A percentile compares a stretch with the other conserved stretches of the same genome.
phyloP scores from a whole-genome alignment of 2,329 filamentous ascomycete species.

The Stromatinia cepivora region DNA sequence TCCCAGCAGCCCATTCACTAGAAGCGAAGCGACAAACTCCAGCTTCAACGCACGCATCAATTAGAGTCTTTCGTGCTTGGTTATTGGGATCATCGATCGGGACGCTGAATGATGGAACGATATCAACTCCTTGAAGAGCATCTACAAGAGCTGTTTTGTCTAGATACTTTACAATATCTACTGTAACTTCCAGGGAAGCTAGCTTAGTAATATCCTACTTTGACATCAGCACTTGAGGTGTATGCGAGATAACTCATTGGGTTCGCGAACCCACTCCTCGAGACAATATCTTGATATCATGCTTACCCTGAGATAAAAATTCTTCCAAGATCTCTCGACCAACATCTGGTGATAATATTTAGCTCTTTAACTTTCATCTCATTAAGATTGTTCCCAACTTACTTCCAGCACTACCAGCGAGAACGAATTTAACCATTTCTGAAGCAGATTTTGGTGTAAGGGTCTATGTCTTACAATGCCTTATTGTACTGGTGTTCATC shows the following conservation, averaged over 20 bases:
- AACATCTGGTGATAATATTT: slow-evolving; percentile 46
- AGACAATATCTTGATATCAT: slow-evolving; percentile 54
- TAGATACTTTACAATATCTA: slow-evolving; percentile 49
- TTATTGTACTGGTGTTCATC: too few species aligned
- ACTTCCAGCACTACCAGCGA: slow-evolving; percentile 50
- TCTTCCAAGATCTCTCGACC: slow-evolving; percentile 54
- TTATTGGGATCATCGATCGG: slow-evolving; percentile 37
- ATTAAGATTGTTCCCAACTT: slow-evolving; percentile 24
- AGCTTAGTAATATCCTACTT: neutral
- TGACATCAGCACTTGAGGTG: neutral
- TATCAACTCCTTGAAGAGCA: slow-evolving; percentile 49
- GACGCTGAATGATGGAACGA: slow-evolving; percentile 51
- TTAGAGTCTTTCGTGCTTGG: slow-evolving; percentile 41
- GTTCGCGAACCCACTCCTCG: slow-evolving; percentile 43
- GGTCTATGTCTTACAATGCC: too few species aligned
- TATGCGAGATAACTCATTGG: too few species aligned
- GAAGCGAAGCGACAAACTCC: slow-evolving; percentile 44
- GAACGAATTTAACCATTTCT: slow-evolving; percentile 48
- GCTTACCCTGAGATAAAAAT: slow-evolving; percentile 50
- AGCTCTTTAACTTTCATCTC: neutral
- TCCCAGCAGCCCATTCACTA: slow-evolving; percentile 44
- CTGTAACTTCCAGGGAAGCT: slow-evolving; percentile 40
- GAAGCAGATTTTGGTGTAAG: neutral
- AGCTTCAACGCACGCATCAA: slow-evolving; percentile 42
- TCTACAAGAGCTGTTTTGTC: slow-evolving; percentile 33